These are phyloP conservation scores for Phytophthora sp. DNA, from an alignment of 352 stramenopile species.

Conservation along the genomic window DNA sequence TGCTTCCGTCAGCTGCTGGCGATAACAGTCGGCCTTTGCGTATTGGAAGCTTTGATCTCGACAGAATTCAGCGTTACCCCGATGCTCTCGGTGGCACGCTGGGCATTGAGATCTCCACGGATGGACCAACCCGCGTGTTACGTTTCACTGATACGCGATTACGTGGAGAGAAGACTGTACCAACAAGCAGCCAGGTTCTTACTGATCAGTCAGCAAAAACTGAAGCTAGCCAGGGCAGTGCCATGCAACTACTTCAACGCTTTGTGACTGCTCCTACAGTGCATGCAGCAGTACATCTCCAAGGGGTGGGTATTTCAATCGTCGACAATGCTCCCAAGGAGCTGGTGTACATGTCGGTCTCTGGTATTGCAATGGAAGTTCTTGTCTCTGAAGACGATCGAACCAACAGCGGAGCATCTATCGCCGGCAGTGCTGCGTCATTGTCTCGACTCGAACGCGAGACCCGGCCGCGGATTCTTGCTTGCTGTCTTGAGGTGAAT, in stretches of 20 bases:
- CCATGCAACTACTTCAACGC: conserved; percentile 45
- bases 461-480: conserved; percentile 59
- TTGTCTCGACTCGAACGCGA: conserved; percentile 68
- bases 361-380: conserved; percentile 68
- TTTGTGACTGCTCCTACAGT: conserved; percentile 64
- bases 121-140: conserved; percentile 88
- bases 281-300: conserved; percentile 58
- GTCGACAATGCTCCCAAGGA: conserved; percentile 79
- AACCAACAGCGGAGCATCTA: conserved; percentile 45
- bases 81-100: conserved; percentile 77
- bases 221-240: conserved; percentile 28
- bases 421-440: conserved; percentile 44
- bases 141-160: conserved; percentile 86
- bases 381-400: conserved; percentile 56
- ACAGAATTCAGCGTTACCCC: conserved; percentile 83
- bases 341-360: conserved; percentile 78
- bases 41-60: conserved; percentile 82
- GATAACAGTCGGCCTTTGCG: conserved; percentile 87
- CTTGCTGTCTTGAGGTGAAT: conserved; percentile 68
- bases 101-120: conserved; percentile 82
- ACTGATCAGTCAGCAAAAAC: conserved; percentile 39
- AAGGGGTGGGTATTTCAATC: conserved; percentile 80
- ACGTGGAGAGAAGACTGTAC: conserved; percentile 45
- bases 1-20: conserved; percentile 86
- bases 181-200: conserved; percentile 29